Base-by-base conservation (phyloP, 805 yeast species). In the Ogataea ramenticola region DNA sequence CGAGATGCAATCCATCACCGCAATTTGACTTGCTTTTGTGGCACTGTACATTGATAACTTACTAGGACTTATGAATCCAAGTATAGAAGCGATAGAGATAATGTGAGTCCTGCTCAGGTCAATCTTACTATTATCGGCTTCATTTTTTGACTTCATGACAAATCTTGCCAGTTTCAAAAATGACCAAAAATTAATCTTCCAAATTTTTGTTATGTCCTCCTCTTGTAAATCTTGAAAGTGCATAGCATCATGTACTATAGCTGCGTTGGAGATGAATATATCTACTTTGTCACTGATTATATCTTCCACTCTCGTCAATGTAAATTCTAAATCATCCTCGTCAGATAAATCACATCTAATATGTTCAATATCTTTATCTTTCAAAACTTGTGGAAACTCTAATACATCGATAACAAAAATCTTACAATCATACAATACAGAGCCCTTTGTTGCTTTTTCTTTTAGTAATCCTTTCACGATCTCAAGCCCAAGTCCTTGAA, bases 21-120 rank as follows among this genome's bases (percentile, higher is more conserved):
- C 70, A 11, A 65, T 54, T 21, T 65, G 46, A 0, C 77, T 72
- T 1, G 77, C 72, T 46, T 77, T 77, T 8, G 77, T 61, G 1
- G 76, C 75, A 1, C 77, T 62, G 53, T 77, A 77, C 4, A 70
- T 48, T 11, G 77, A 68, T 14, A 77, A 59, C 36, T 71, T 66
- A 41, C 54, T 60, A 0, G 82, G 80, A 2, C 77, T 77, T 9
- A 77, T 57, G 6, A 62, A 54, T 2, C 79, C 80, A 26, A 77
- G 53, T 0, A 75, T 64, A 0, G 80, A 75, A 4, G 77, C 62
- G 10, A 77, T 54, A 2, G 70, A 57, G 16, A 76, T 67, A 4
- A 77, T 51, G 39, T 62, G 71, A 1, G 70, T 52, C 7, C 40
- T 6, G 36, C 21, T 34, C 14, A 6, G 8, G 6, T 24, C 16